A percentile compares a stretch with the other conserved stretches of the same genome.
These are phyloP conservation scores for Knoxia roxburghii DNA, from an alignment of 257 asterid species.

Conservation along the genomic window DNA sequence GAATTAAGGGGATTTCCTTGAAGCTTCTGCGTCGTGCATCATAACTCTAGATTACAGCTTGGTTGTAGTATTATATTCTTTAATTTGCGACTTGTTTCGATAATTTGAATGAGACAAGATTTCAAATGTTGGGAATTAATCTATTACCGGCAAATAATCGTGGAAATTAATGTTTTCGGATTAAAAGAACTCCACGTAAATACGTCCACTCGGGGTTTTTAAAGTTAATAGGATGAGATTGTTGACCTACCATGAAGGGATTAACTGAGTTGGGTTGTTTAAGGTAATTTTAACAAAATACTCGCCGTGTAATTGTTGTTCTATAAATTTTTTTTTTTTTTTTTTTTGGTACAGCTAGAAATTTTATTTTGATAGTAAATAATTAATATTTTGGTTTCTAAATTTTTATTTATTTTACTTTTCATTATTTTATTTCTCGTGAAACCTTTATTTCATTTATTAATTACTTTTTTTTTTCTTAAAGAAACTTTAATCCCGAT, in stretches of 20 bases:
- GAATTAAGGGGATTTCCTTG: slow-evolving; percentile 8
- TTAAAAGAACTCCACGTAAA: neutral
- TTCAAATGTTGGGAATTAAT: neutral
- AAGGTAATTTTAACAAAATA: neutral
- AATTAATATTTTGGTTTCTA: no score
- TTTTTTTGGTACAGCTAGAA: no score
- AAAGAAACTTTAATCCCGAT: no score
- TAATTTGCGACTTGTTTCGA: neutral
- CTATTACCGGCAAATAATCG: neutral
- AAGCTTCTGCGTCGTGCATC: slow-evolving; percentile 13
- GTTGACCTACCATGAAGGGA: neutral
- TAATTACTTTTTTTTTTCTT: no score
- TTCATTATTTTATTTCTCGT: no score
- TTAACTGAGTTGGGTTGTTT: neutral
- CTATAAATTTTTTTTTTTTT: no score
- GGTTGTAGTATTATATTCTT: neutral
- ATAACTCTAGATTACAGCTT: neutral
- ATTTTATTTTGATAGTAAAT: no score
- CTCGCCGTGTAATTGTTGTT: no score
- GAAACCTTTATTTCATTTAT: no score
- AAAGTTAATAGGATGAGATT: no score
- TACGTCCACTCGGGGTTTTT: neutral
- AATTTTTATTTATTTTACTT: no score
- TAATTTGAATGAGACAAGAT: neutral
- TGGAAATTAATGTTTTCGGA: neutral